Evolutionary conservation across 176 grass and related monocot species (phyloP), one percentile per base, ranked within the genome.

Genomic region (Alopecurus myosuroides): DNA sequence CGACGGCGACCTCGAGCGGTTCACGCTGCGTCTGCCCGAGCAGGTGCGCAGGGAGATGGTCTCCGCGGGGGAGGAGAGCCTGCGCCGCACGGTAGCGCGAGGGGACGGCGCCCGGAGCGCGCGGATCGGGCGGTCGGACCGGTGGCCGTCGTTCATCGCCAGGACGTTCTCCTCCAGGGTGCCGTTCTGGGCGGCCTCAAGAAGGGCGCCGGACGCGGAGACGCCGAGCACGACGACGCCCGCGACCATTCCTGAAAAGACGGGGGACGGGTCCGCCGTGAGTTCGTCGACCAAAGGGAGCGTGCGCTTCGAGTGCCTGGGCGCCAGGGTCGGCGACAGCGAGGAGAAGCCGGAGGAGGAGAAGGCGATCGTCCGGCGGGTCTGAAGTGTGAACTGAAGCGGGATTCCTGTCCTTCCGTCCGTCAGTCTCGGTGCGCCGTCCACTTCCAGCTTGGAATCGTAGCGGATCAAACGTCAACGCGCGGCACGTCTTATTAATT

Each of bases 21-120:
- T 90, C 89, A 97, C 94, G 58, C 94, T 97, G 55, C 90, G 87
- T 6, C 87, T 97, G 26, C 94, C 94, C 29, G 85, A 97, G 40
- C 89, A 89, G 86, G 85, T 97, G 61, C 87, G 72, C 46, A 82
- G 50, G 82, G 90, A 78, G 53, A 90, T 97, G 75, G 63, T 94
- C 4, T 61, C 92, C n/a, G 76, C 85, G 7, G 56, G 82, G 73
- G 55, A 74, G 53, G 77, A 87, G 91, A 73, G 92, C 63, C 44
- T 88, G 85, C 81, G 85, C 41, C 60, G 85, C 62, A 48, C 76
- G 50, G 73, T 76, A n/a, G n/a, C n/a, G n/a, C n/a, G n/a, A n/a
- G n/a, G n/a, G 63, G 11, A 51, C 40, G 51, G 67, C 37, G 46
- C 25, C 22, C 40, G 92, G 71, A 93, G 91, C 42, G 77, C 87